Percentiles rank a stretch among this genome's conserved stretches.
Evolutionary conservation across 805 yeast genomes (phyloP).

Genomic region (Wickerhamomyces bovis): DNA sequence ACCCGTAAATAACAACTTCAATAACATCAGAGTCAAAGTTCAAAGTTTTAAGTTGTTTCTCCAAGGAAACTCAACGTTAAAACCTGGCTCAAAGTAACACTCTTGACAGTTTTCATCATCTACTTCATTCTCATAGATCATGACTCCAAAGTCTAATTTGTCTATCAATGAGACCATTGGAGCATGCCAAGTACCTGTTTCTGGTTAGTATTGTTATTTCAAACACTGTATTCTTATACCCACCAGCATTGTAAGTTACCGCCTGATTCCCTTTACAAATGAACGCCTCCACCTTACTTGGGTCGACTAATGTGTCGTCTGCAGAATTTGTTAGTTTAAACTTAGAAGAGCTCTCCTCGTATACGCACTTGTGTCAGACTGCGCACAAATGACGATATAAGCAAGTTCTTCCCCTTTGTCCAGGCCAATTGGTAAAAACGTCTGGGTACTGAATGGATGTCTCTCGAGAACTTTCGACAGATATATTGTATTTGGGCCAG

Average conservation of each 20-base stretch:
- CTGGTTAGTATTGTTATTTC: background rate
- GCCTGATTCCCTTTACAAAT: conserved; percentile 78
- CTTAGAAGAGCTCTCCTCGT: conserved; percentile 31
- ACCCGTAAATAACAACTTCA: too few species aligned
- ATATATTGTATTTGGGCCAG: conserved; percentile 13
- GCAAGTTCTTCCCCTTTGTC: conserved; percentile 38
- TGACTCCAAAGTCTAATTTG: conserved; percentile 76
- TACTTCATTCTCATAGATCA: conserved; percentile 79
- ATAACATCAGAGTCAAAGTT: too few species aligned
- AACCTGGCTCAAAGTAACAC: conserved; percentile 60
- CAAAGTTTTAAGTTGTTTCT: conserved; percentile 40
- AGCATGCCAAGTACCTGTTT: conserved; percentile 76
- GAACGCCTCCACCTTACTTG: conserved; percentile 58
- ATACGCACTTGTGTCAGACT: conserved; percentile 29
- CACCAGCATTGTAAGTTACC: conserved; percentile 70
- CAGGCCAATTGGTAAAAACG: conserved; percentile 89
- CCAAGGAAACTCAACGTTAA: conserved; percentile 24
- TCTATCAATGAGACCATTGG: conserved; percentile 86
- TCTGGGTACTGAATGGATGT: conserved; percentile 85
- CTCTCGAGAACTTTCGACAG: conserved; percentile 66
- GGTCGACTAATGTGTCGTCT: conserved; percentile 36
- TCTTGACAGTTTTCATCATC: conserved; percentile 80
- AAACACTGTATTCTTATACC: conserved; percentile 4
- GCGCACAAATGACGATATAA: conserved; percentile 79
- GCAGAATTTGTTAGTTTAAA: background rate